Evolutionary conservation across 139 green algal species (phyloP).

Genomic region (Tetraselmis chui): DNA sequence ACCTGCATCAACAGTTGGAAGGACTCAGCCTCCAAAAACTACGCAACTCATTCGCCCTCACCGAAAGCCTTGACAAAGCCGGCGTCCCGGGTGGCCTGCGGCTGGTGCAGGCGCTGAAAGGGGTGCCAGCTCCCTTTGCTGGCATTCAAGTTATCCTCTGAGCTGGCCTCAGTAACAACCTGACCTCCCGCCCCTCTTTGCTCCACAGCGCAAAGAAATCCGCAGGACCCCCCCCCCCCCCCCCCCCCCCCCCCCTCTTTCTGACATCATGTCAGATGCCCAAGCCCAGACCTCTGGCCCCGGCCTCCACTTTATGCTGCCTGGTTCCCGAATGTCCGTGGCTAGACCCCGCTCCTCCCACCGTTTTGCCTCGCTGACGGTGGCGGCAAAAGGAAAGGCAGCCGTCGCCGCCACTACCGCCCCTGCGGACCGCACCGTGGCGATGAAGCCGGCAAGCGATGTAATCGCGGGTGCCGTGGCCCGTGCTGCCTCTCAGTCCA

Average conservation of each 20-base stretch:
- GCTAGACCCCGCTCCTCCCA: background rate
- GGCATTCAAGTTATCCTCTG: slow-evolving; percentile 15
- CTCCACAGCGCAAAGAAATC: too few species aligned
- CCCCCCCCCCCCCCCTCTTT: too few species aligned
- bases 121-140: slow-evolving; percentile 14
- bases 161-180: background rate
- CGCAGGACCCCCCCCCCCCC: too few species aligned
- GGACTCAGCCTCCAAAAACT: background rate
- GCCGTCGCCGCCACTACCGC: background rate
- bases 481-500: slow-evolving; percentile 46
- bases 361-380: background rate
- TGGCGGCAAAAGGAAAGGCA: background rate
- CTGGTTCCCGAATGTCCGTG: background rate
- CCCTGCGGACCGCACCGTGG: background rate
- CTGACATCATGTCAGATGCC: background rate
- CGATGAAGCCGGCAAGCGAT: slow-evolving; percentile 42
- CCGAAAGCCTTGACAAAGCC: background rate
- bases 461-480: slow-evolving; percentile 57
- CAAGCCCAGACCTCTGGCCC: too few species aligned
- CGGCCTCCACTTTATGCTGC: background rate
- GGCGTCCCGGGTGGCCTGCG: background rate
- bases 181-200: background rate
- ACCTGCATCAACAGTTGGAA: background rate
- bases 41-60: background rate
- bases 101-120: slow-evolving; percentile 4